phyloP scores from a whole-genome alignment of 768 basidiomycete genomes.

The Pleurotus sapidus region DNA sequence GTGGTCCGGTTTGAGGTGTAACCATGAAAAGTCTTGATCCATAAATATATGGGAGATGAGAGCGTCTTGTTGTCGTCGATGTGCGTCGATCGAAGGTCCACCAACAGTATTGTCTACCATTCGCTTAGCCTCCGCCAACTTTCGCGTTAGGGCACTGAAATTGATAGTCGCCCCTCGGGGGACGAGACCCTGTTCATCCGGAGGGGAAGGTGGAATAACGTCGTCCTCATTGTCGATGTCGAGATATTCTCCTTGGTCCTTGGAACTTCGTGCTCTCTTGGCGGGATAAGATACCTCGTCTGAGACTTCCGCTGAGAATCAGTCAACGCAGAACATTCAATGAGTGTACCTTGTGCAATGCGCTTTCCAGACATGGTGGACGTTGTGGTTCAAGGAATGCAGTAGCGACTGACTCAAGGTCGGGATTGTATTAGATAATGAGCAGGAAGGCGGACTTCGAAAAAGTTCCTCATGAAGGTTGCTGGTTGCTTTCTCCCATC shows the following conservation, averaged over 20 bases:
- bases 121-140: slow-evolving; percentile 63
- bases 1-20: slow-evolving; percentile 90
- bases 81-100: slow-evolving; percentile 53
- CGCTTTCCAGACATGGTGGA: slow-evolving; percentile 36
- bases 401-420: not conserved
- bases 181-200: slow-evolving; percentile 47
- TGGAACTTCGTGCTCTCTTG: slow-evolving; percentile 44
- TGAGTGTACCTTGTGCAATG: slow-evolving; percentile 31
- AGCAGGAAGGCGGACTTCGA: slow-evolving; percentile 26
- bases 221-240: slow-evolving; percentile 59
- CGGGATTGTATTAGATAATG: not conserved
- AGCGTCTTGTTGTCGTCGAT: slow-evolving; percentile 70
- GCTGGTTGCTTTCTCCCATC: slow-evolving; percentile 25
- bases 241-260: slow-evolving; percentile 55
- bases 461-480: slow-evolving; percentile 12
- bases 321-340: not conserved
- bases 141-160: slow-evolving; percentile 79
- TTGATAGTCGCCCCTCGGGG: slow-evolving; percentile 83
- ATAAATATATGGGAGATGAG: slow-evolving; percentile 82
- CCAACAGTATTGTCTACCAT: slow-evolving; percentile 36
- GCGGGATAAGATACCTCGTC: slow-evolving; percentile 27
- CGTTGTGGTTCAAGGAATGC: not conserved
- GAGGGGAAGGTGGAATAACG: slow-evolving; percentile 51
- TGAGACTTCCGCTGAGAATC: not conserved
- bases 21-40: slow-evolving; percentile 83